Percentiles rank a stretch among this genome's conserved stretches.
Evolutionary conservation across 345 rosid genomes (phyloP).

Genomic region (Xanthoceras sorbifolium): DNA sequence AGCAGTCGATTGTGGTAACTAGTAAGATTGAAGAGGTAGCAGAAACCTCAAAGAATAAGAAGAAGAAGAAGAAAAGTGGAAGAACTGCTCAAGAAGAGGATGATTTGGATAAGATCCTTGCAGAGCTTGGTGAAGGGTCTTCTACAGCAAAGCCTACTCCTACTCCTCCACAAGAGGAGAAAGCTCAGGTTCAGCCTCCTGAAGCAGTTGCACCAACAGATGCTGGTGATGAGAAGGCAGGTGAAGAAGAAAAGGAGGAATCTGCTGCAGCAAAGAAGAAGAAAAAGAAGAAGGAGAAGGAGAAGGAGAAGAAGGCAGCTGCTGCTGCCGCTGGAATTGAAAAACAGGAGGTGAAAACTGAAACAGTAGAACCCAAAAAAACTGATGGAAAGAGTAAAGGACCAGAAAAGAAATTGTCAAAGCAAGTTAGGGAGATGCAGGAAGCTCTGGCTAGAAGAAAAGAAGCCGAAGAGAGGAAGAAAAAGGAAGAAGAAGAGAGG

Average conservation of each 20-base stretch:
- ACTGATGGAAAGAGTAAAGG: slow-evolving; percentile 75
- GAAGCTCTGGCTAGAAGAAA: slow-evolving; percentile 82
- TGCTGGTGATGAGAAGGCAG: slow-evolving; percentile 64
- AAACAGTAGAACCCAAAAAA: slow-evolving; percentile 54
- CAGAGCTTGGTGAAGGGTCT: slow-evolving; percentile 74
- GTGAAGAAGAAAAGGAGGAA: slow-evolving; percentile 65
- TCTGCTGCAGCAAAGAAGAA: slow-evolving; percentile 90
- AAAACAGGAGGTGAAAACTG: slow-evolving; percentile 51
- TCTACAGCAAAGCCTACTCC: slow-evolving; percentile 41
- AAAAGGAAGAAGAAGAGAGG: slow-evolving; percentile 88
- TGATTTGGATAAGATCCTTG: slow-evolving; percentile 91
- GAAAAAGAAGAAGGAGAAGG: slow-evolving; percentile 88
- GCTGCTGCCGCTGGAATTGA: slow-evolving; percentile 51
- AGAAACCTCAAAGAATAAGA: slow-evolving; percentile 76
- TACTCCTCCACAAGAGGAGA: slow-evolving; percentile 48
- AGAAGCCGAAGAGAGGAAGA: slow-evolving; percentile 79
- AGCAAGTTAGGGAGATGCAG: slow-evolving; percentile 96
- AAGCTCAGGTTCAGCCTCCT: slow-evolving; percentile 44
- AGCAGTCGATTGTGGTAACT: slow-evolving; percentile 13
- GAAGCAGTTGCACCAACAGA: slow-evolving; percentile 42
- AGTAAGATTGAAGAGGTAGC: slow-evolving; percentile 49
- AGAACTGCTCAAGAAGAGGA: slow-evolving; percentile 94
- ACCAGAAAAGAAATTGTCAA: slow-evolving; percentile 84
- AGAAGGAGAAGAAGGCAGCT: slow-evolving; percentile 68
- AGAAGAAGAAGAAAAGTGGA: slow-evolving; percentile 79